Percentiles rank a stretch among this genome's conserved stretches.
Evolutionary conservation across 441 rosid genomes (phyloP).

Genomic region (Arabidopsis lyrata): DNA sequence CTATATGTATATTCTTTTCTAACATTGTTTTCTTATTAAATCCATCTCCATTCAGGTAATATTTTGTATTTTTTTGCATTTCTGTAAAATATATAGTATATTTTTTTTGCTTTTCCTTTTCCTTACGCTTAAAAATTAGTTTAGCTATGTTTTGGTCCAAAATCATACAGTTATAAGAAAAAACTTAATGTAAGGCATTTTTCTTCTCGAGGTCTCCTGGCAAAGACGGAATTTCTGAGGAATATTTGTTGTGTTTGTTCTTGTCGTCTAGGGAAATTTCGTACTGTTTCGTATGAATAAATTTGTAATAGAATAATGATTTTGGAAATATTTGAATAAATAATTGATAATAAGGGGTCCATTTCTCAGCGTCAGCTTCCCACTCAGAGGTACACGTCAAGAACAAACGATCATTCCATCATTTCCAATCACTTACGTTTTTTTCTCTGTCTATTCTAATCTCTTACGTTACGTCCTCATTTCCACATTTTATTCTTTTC

Average conservation of each 20-base stretch:
- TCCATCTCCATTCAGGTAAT: not conserved
- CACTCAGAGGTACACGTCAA: conserved; percentile 45
- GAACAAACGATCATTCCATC: conserved; percentile 42
- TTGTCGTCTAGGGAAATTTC: conserved; percentile 33
- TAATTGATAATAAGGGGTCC: conserved; percentile 41
- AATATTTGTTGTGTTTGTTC: conserved; percentile 41
- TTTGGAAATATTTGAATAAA: conserved; percentile 35
- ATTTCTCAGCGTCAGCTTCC: conserved; percentile 45
- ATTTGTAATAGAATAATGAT: conserved; percentile 33
- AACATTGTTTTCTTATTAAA: not conserved
- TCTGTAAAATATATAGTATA: not conserved
- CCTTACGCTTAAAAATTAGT: not conserved
- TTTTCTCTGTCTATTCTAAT: conserved; percentile 30
- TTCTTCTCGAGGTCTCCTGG: conserved; percentile 33
- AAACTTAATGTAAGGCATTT: conserved; percentile 5
- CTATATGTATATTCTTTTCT: not conserved
- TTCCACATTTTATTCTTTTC: conserved; percentile 27
- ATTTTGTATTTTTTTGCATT: not conserved
- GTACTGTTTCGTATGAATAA: conserved; percentile 32
- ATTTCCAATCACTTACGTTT: conserved; percentile 42
- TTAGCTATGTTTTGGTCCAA: not conserved
- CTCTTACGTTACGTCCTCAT: conserved; percentile 41
- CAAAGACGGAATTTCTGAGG: conserved; percentile 18
- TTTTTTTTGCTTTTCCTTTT: not conserved
- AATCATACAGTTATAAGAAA: not conserved